Conservation (phyloP, 331 rosid species). For the Quercus lobata region DNA sequence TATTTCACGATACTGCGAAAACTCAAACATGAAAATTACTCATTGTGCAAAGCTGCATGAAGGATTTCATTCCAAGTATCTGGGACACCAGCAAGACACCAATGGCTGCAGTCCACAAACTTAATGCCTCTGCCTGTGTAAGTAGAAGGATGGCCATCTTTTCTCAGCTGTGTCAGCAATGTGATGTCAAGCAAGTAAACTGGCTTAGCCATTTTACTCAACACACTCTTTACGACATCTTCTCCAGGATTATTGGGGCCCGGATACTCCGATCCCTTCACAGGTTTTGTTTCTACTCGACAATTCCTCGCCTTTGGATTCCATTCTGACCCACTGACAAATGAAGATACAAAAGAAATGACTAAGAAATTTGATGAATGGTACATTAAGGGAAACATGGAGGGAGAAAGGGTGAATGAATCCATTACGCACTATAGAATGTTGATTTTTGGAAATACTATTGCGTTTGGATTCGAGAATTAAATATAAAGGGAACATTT, state of each 20-base stretch:
- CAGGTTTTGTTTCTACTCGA: slow-evolving; percentile 28
- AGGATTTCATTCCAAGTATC: slow-evolving; percentile 40
- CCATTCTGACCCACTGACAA: no score
- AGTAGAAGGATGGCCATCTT: slow-evolving; percentile 40
- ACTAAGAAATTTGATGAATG: no score
- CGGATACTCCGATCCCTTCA: slow-evolving; percentile 24
- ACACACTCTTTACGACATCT: slow-evolving; percentile 24
- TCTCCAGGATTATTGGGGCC: background rate
- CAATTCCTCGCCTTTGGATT: no score
- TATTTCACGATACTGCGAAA: no score
- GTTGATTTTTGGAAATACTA: no score
- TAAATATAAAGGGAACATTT: no score
- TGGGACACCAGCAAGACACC: slow-evolving; percentile 52
- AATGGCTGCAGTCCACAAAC: slow-evolving; percentile 39
- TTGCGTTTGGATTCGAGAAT: no score
- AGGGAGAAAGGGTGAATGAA: no score
- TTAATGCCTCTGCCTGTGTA: slow-evolving; percentile 12
- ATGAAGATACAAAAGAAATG: no score
- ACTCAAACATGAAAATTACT: no score
- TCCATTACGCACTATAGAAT: no score
- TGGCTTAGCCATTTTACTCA: slow-evolving; percentile 9
- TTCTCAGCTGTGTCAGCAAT: slow-evolving; percentile 38
- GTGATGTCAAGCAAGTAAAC: slow-evolving; percentile 38
- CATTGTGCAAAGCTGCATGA: slow-evolving; percentile 8
- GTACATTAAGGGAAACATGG: no score